These are phyloP conservation scores for Rauvolfia tetraphylla DNA, from an alignment of 257 asterid genomes.

Conservation along the genomic window DNA sequence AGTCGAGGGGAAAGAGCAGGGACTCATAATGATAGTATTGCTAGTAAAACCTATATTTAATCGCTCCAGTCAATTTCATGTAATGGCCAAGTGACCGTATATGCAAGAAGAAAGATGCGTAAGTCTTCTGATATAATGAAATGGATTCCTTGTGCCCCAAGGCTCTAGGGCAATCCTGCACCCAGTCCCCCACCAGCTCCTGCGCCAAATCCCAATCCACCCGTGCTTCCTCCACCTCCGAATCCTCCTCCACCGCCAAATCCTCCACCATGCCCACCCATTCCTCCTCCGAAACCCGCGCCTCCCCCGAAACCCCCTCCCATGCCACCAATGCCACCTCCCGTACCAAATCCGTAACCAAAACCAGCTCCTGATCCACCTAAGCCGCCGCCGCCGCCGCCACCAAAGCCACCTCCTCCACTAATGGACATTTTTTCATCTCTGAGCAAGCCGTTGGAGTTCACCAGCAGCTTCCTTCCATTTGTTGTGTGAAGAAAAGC, in stretches of 20 bases:
- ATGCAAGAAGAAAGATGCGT: too few species aligned
- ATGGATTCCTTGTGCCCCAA: not conserved
- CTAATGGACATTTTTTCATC: not conserved
- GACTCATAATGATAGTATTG: too few species aligned
- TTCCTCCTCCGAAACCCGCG: slow-evolving; percentile 1
- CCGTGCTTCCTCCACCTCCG: not conserved
- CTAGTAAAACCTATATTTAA: too few species aligned
- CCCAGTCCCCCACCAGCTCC: slow-evolving; percentile 6
- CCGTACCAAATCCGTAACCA: slow-evolving; percentile 4
- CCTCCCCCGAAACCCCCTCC: slow-evolving; percentile 4
- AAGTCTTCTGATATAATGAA: too few species aligned
- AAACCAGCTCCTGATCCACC: slow-evolving; percentile 3
- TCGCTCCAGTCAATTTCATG: too few species aligned
- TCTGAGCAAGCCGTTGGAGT: not conserved
- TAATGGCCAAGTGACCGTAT: too few species aligned
- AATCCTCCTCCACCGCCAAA: slow-evolving; percentile 5
- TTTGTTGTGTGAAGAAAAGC: slow-evolving; percentile 1
- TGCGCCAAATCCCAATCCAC: not conserved
- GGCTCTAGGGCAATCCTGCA: not conserved
- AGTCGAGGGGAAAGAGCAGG: too few species aligned
- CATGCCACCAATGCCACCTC: not conserved
- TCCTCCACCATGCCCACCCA: slow-evolving; percentile 4
- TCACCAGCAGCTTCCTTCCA: slow-evolving; percentile 2
- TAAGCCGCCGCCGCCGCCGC: not conserved
- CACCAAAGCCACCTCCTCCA: not conserved